Base-by-base conservation (phyloP, 257 asterid genomes). In the Jasminum sambac region DNA sequence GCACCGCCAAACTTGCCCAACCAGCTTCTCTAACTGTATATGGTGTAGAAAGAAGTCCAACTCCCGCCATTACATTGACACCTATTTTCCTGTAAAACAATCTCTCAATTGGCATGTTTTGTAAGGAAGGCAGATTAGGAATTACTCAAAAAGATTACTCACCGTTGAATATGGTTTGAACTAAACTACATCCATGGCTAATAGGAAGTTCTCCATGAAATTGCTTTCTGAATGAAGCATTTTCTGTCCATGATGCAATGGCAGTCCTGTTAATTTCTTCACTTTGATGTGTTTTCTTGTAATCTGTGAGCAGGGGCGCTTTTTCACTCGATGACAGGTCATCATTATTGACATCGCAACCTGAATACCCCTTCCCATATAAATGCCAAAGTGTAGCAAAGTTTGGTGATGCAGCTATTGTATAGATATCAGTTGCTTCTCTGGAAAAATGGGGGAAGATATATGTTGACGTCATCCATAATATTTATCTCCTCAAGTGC, bases 11-110 rank as follows among this genome's bases (percentile, higher is more conserved):
- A 81, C 95, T 78, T 62, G 81, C 84, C 98, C 98, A 89, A 50
- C 95, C 98, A 14, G 94, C 87, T 84, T 89, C 89, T 79, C 78
- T 83, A 43, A 91, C 81, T 2, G 93, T 84, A 62, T 80, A 84
- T 7, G 95, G 94, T 11, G 92, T 89, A 8, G 98, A 89, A 44
- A 91, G 92, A 59, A 91, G 74, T 72, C 94, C 96, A 72, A 89
- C 90, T 63, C 98, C 98, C 77, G 94, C 95, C 90, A 91, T 69
- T 72, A 88, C 96, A 81, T 91, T 89, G n/a, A 89, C 67, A 61
- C 95, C 97, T 88, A 76, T 6, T 34, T n/a, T n/a, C n/a, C n/a
- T n/a, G n/a, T n/a, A 19, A n/a, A 52, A 52, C 19, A 50, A 50
- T 10, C 19, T 50, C 19, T n/a, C 8, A 24, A 52, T 9, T 71